phyloP scores from a whole-genome alignment of 768 basidiomycete genomes.

The Ramaria sp. region DNA sequence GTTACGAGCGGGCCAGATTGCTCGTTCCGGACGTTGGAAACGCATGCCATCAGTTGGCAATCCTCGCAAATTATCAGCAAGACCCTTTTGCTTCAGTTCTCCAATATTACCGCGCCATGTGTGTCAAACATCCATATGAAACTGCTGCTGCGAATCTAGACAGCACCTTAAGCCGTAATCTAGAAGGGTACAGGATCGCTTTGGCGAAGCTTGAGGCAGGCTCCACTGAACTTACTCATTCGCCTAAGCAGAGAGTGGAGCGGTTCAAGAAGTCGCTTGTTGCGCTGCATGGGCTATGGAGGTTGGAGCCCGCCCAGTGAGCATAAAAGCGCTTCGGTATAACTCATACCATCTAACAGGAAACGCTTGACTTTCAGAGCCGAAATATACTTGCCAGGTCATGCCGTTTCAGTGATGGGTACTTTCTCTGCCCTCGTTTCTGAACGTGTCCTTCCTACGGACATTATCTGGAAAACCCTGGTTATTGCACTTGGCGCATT shows the following conservation, averaged over 20 bases:
- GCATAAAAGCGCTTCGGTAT: conserved; percentile 18
- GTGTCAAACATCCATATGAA: conserved; percentile 77
- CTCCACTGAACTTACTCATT: conserved; percentile 23
- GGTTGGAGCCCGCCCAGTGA: conserved; percentile 44
- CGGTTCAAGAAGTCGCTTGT: conserved; percentile 66
- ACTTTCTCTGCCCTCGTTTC: conserved; percentile 54
- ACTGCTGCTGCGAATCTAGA: conserved; percentile 81
- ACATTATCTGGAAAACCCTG: conserved; percentile 65
- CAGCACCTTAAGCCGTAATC: conserved; percentile 40
- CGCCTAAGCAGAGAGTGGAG: conserved; percentile 46
- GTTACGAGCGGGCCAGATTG: conserved; percentile 77
- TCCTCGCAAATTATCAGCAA: conserved; percentile 73
- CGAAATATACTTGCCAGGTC: conserved; percentile 35
- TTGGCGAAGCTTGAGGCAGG: conserved; percentile 26
- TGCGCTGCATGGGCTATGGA: conserved; percentile 69
- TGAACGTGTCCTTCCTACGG: conserved; percentile 60
- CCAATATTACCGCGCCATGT: conserved; percentile 88
- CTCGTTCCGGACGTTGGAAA: conserved; percentile 87
- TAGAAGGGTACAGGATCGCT: conserved; percentile 13
- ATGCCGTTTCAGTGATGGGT: conserved; percentile 36
- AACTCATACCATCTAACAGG: conserved; percentile 4
- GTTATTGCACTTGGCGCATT: conserved; percentile 71
- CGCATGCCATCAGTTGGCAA: conserved; percentile 92
- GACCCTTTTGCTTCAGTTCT: conserved; percentile 74
- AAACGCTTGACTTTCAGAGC: conserved; percentile 27